These are phyloP conservation scores for Rhodofomes roseus DNA, from an alignment of 1,284 basidiomycete species.

Conservation along the genomic window DNA sequence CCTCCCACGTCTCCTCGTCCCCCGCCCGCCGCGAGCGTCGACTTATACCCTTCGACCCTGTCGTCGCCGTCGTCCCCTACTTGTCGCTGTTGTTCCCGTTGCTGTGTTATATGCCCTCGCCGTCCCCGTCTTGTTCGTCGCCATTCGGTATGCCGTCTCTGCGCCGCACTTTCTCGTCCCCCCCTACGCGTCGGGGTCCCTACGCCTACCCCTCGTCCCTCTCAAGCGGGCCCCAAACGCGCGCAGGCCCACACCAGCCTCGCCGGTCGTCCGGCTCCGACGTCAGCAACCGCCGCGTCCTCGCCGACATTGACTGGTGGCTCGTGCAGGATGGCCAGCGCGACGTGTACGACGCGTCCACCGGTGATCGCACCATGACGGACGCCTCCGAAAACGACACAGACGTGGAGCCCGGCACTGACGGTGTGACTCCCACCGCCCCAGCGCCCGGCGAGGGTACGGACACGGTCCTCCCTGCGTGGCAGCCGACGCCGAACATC, in stretches of 20 bases:
- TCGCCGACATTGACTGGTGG: constrained; percentile 85
- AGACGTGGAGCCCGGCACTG: neutral
- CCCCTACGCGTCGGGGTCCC: constrained; percentile 58
- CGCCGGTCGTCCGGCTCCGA: constrained; percentile 67
- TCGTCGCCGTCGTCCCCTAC: constrained; percentile 10
- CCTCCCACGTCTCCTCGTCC: constrained; percentile 12
- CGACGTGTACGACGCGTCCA: constrained; percentile 14
- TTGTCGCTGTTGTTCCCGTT: constrained; percentile 9
- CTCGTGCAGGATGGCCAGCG: constrained; percentile 67
- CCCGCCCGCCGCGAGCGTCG: constrained; percentile 20
- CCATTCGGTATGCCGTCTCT: constrained; percentile 64
- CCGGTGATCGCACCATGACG: constrained; percentile 12
- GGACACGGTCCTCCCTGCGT: constrained; percentile 7
- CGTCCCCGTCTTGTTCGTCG: constrained; percentile 2
- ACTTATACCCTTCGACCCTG: constrained; percentile 17
- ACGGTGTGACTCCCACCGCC: constrained; percentile 13
- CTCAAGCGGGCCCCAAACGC: constrained; percentile 27
- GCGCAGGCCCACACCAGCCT: constrained; percentile 38
- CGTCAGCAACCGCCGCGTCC: constrained; percentile 57
- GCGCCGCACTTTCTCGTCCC: constrained; percentile 66
- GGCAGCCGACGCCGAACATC: constrained; percentile 6
- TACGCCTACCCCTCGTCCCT: constrained; percentile 41
- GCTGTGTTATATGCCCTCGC: constrained; percentile 5
- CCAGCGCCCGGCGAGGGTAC: constrained; percentile 2
- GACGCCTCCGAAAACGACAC: constrained; percentile 4